phyloP scores from a whole-genome alignment of 257 asterid genomes.

The Solanum medicagineum region DNA sequence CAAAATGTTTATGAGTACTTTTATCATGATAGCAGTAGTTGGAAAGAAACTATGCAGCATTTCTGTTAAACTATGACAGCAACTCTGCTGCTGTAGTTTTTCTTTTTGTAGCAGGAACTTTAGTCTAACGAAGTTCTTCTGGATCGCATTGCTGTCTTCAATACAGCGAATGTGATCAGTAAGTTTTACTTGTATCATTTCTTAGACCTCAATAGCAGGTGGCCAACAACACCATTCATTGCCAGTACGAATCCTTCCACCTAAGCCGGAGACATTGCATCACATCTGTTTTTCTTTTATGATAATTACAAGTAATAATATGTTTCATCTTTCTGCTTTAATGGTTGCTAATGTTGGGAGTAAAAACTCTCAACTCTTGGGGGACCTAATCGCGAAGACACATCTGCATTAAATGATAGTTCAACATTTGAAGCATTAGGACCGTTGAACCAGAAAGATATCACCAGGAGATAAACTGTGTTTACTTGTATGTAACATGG shows the following conservation, averaged over 20 bases:
- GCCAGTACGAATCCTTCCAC: background rate
- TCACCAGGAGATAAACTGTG: conserved; percentile 37
- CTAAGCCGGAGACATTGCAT: background rate
- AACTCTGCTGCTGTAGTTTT: background rate
- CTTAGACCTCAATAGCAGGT: background rate
- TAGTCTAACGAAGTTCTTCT: conserved; percentile 1
- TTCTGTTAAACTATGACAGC: conserved; percentile 1
- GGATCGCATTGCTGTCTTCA: conserved; percentile 32
- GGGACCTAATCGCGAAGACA: conserved; percentile 31
- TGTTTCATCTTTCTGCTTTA: background rate
- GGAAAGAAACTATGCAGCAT: background rate
- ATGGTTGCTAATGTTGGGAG: conserved; percentile 18
- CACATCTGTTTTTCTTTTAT: background rate
- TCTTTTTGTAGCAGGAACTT: conserved; percentile 1
- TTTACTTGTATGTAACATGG: conserved; percentile 41
- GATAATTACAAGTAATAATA: background rate
- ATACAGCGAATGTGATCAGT: conserved; percentile 31
- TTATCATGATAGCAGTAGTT: background rate
- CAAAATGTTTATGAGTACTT: background rate
- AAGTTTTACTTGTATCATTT: background rate
- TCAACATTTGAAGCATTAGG: conserved; percentile 23
- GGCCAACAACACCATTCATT: background rate
- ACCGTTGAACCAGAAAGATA: conserved; percentile 37
- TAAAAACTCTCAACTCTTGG: conserved; percentile 33
- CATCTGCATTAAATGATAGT: conserved; percentile 9